Evolutionary conservation across 768 basidiomycete species (phyloP).

Genomic region (Pulveroboletus sp.): DNA sequence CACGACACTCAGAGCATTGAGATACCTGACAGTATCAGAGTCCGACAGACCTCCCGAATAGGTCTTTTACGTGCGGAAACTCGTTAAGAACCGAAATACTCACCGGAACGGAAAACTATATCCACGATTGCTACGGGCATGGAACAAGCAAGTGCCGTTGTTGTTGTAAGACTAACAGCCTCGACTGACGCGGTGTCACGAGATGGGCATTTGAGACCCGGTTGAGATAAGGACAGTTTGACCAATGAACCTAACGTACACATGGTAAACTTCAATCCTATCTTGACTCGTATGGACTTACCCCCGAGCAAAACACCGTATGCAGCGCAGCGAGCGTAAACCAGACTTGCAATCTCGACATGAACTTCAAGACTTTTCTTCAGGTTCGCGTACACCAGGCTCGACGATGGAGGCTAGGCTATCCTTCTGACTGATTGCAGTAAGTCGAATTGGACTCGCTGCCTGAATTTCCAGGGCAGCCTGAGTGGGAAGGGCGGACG

Average conservation of each 20-base stretch:
- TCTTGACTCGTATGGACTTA: constrained; percentile 13
- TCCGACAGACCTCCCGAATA: constrained; percentile 41
- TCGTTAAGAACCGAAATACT: constrained; percentile 7
- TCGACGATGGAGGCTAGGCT: constrained; percentile 51
- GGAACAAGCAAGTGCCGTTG: constrained; percentile 41
- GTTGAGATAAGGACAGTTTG: constrained; percentile 50
- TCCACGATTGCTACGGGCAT: constrained; percentile 46
- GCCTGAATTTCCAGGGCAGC: constrained; percentile 42
- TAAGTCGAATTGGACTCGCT: constrained; percentile 44
- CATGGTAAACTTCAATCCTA: neutral
- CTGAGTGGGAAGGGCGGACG: constrained; percentile 36
- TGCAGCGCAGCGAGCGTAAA: constrained; percentile 40
- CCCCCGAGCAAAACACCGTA: constrained; percentile 50
- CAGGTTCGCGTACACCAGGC: constrained; percentile 47
- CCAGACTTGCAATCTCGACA: constrained; percentile 40
- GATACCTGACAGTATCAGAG: constrained; percentile 36
- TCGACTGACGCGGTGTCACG: constrained; percentile 34
- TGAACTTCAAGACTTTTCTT: constrained; percentile 44
- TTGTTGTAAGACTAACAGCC: constrained; percentile 43
- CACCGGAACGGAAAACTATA: constrained; percentile 47
- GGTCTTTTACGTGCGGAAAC: neutral
- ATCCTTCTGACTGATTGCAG: constrained; percentile 47
- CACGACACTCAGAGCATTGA: constrained; percentile 38
- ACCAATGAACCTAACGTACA: constrained; percentile 34
- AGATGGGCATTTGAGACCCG: constrained; percentile 40